Conservation (phyloP, 306 rosid genomes). For the Spatholobus suberectus region DNA sequence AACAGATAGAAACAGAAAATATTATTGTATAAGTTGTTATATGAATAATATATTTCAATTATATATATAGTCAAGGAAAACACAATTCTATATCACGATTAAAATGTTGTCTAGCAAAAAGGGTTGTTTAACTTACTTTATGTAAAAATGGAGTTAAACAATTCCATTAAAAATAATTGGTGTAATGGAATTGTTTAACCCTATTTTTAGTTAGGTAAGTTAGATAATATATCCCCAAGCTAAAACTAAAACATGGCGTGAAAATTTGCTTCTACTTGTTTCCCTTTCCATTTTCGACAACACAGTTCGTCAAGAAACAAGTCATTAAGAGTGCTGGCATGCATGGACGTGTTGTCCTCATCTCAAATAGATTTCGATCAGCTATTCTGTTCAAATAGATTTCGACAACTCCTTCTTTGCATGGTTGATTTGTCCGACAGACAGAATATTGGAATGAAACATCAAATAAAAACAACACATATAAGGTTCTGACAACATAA, state of each 20-base stretch:
- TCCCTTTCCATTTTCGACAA: slow-evolving; percentile 35
- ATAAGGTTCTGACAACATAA: slow-evolving; percentile 6
- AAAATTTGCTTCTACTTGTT: background rate
- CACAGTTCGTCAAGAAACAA: slow-evolving; percentile 18
- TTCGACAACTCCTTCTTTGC: slow-evolving; percentile 26
- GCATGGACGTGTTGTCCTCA: slow-evolving; percentile 35
- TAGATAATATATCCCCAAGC: no score
- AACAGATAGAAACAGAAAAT: no score
- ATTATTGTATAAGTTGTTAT: no score
- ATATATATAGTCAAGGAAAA: background rate
- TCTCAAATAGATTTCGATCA: slow-evolving; percentile 15
- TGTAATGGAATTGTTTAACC: no score
- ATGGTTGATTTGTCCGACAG: slow-evolving; percentile 28
- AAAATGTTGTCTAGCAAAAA: background rate
- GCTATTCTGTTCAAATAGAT: slow-evolving; percentile 34
- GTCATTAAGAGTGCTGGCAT: slow-evolving; percentile 4
- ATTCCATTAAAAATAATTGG: no score
- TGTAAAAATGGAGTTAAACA: no score
- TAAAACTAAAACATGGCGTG: slow-evolving; percentile 5
- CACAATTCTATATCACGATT: background rate
- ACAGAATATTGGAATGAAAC: slow-evolving; percentile 23
- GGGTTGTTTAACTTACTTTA: no score
- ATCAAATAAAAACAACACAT: slow-evolving; percentile 8
- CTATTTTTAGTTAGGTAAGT: no score
- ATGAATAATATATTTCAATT: background rate